A percentile compares a stretch with the other conserved stretches of the same genome.
Evolutionary conservation across 805 yeast species (phyloP).

Genomic region (Saccharomycopsis microspora): DNA sequence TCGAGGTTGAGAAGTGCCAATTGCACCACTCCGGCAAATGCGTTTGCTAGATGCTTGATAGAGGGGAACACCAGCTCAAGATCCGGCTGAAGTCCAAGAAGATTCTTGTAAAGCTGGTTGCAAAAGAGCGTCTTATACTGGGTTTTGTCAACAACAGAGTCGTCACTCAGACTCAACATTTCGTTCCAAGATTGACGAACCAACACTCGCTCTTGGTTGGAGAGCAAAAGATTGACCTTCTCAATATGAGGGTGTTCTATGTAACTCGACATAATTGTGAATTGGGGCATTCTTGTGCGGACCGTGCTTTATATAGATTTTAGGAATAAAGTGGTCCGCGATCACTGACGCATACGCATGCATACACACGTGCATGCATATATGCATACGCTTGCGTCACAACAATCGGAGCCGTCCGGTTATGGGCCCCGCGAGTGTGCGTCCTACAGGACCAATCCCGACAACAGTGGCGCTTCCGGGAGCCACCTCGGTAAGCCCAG

Average conservation of each 20-base stretch:
- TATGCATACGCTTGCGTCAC: not conserved
- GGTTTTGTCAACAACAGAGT: constrained; percentile 18
- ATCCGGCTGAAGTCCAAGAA: constrained; percentile 47
- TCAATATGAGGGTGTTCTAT: not conserved
- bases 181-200: constrained; percentile 28
- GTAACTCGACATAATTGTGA: not conserved
- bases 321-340: too few species aligned
- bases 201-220: constrained; percentile 24
- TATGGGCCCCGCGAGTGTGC: constrained; percentile 28
- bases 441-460: constrained; percentile 98
- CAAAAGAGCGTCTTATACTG: constrained; percentile 56
- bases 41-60: constrained; percentile 65
- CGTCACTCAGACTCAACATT: constrained; percentile 25
- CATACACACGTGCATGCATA: not conserved
- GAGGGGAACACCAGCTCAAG: constrained; percentile 62
- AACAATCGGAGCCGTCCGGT: not conserved
- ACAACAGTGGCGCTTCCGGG: constrained; percentile 92
- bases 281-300: too few species aligned
- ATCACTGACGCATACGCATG: not conserved
- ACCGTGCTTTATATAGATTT: too few species aligned
- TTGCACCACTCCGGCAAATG: constrained; percentile 70
- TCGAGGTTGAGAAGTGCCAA: constrained; percentile 57
- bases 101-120: constrained; percentile 62
- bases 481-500: constrained; percentile 95
- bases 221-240: constrained; percentile 17